phyloP scores from a whole-genome alignment of 2,329 filamentous ascomycete genomes.

The Trichophyton schoenleinii region DNA sequence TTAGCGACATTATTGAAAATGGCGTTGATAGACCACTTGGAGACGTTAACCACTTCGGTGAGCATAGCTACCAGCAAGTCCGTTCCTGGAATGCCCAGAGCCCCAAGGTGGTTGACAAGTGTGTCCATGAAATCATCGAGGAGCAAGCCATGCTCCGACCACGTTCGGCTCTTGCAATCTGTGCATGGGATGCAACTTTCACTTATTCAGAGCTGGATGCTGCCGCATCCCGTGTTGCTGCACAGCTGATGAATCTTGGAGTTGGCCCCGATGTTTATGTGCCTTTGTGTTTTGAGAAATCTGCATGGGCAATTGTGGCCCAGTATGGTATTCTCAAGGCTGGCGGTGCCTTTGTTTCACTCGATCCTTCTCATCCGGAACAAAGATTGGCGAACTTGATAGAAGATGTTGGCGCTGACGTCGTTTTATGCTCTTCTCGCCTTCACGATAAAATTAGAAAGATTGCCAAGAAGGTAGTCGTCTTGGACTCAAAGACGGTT shows the following conservation, averaged over 20 bases:
- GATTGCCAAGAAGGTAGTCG: slow-evolving; percentile 19
- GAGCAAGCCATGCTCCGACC: slow-evolving; percentile 25
- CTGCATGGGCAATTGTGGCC: slow-evolving; percentile 31
- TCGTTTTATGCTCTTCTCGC: slow-evolving; percentile 25
- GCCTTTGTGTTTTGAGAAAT: slow-evolving; percentile 33
- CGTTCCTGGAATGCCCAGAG: slow-evolving; percentile 23
- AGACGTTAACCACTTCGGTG: slow-evolving; percentile 22
- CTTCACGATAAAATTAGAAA: slow-evolving; percentile 21
- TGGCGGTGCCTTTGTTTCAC: slow-evolving; percentile 31
- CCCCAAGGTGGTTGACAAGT: slow-evolving; percentile 22
- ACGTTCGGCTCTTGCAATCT: slow-evolving; percentile 17
- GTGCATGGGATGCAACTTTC: slow-evolving; percentile 21
- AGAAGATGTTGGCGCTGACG: slow-evolving; percentile 23
- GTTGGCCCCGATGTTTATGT: slow-evolving; percentile 30
- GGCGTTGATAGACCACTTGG: slow-evolving; percentile 14
- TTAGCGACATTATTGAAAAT: slow-evolving; percentile 19
- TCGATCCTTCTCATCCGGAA: slow-evolving; percentile 31
- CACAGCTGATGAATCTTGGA: slow-evolving; percentile 26
- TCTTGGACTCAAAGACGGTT: slow-evolving; percentile 20
- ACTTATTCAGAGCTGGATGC: slow-evolving; percentile 28
- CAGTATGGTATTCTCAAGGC: slow-evolving; percentile 32
- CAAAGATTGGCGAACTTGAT: slow-evolving; percentile 25
- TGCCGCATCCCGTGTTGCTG: slow-evolving; percentile 26
- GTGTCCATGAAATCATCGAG: slow-evolving; percentile 27
- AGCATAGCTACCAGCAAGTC: slow-evolving; percentile 22